Evolutionary conservation across 768 basidiomycete species (phyloP), one percentile per base, ranked within the genome.

Genomic region (Mycena olivaceomarginata): DNA sequence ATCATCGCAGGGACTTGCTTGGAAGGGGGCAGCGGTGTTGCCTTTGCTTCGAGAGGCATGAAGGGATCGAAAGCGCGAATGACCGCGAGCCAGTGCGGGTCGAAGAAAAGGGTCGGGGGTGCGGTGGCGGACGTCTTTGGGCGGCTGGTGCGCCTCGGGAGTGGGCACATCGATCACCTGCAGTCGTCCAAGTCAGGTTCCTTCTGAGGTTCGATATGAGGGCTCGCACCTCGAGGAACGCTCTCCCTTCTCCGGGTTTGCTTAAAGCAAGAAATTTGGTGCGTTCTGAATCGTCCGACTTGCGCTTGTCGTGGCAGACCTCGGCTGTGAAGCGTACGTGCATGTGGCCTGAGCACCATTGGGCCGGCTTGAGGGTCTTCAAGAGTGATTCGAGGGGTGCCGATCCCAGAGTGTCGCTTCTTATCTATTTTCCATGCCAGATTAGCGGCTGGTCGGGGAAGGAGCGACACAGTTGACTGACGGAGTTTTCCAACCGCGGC

Each of bases 11-110:
- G 86, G 0, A 92, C 89, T 18, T 90, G 84, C 0, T 85, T 84
- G 66, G 91, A 89, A 0, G 90, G 88, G 0, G 97, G 97, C 80
- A 96, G 94, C 0, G 88, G 80, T 0, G 83, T 83, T 77, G 94
- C 94, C 0, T 81, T 80, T 9, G 82, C 87, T 5, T 83, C 80
- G 7, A 90, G 89, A 4, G 95, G 93, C 77, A 99, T 90, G 85
- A 90, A 94, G 0, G 94, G 93, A 76, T 97, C 92, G 79, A 98
- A 95, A 0, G 96, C 97, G 9, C 96, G 94, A 6, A 93, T 93
- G 81, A 99, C 97, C 0, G 97, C 97, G 63, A 99, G 92, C 98
- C 98, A 99, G 83, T 97, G 93, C 0, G 94, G 93, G 81, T 99
- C 97, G 84, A 92, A 98, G 16, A 90, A 89, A 22, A 99, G 81